Base-by-base conservation (phyloP, 257 asterid genomes). In the Nicotiana paniculata region DNA sequence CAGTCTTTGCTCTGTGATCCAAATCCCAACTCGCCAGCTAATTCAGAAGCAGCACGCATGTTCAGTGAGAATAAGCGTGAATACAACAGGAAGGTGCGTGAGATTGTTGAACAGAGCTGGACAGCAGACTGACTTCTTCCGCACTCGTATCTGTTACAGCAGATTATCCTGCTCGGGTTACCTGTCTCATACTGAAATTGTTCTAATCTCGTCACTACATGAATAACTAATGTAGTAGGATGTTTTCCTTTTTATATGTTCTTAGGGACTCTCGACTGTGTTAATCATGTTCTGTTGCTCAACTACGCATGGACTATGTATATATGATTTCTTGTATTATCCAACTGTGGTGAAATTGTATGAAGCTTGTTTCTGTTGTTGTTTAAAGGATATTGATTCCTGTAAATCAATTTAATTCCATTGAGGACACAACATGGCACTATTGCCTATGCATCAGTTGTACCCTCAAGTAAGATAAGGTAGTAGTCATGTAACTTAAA, bases 41-140 rank as follows among this genome's bases (percentile, higher is more conserved):
- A 93, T 88, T 92, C 97, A 33, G 97, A 92, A 85, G 97, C 97
- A 55, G 97, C 95, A 77, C 87, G 95, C 77, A 28, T 93, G 88
- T 92, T 90, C 58, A 93, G 97, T 57, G 97, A 93, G 86, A 93
- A 92, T 88, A 93, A 91, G 83, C 93, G 97, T 6, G 97, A 93
- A 53, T 93, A 93, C 94, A 93, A 93, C 88, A 88, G 97, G 89
- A 93, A 91, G 84, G 95, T 92, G 69, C 97, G 93, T 13, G 97
- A 92, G 86, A 87, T 92, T 83, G 97, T 93, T 65, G 97, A 93
- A 89, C 95, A 93, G 88, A 93, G 97, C 85, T 93, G 97, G 97
- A 93, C 94, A 13, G 97, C 97, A 3, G 97, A 93, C 89, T 93
- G 90, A 69, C 39, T 51, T 66, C 66, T 53, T 53, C 68, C 68